Percentiles rank a stretch among this genome's conserved stretches.
phyloP scores from a whole-genome alignment of 129 eudicot species.

The Heracleum sosnowskyi region DNA sequence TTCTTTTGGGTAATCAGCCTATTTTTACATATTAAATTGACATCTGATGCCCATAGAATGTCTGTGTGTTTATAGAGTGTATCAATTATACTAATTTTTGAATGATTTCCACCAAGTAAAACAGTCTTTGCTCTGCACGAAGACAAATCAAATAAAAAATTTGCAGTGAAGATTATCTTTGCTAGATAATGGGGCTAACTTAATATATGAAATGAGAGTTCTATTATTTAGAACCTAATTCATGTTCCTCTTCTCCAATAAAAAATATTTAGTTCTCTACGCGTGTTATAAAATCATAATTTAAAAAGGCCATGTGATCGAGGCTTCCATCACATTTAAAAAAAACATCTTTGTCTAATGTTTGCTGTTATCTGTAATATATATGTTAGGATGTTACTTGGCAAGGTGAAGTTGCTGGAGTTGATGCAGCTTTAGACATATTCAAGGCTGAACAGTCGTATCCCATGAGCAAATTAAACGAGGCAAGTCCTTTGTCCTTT shows the following conservation, averaged over 20 bases:
- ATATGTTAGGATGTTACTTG: slow-evolving; percentile 59
- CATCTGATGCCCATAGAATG: not conserved
- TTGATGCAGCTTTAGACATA: slow-evolving; percentile 52
- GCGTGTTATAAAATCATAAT: not conserved
- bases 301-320: not conserved
- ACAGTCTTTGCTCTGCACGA: not conserved
- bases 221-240: not conserved
- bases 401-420: slow-evolving; percentile 96
- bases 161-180: not conserved
- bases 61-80: not conserved
- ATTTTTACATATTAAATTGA: not conserved
- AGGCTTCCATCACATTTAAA: not conserved
- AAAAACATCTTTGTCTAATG: not conserved
- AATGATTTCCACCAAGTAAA: not conserved
- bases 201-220: not conserved
- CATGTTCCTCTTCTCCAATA: not conserved
- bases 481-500: slow-evolving; percentile 29
- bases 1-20: not conserved
- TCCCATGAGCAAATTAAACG: slow-evolving; percentile 55
- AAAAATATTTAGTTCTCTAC: not conserved
- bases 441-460: slow-evolving; percentile 75
- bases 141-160: not conserved
- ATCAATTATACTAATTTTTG: not conserved
- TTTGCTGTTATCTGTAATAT: slow-evolving; percentile 17
- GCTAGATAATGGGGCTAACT: not conserved